Evolutionary conservation across 345 rosid species (phyloP), one percentile per base, ranked within the genome.

Genomic region (Lepidium sativum): DNA sequence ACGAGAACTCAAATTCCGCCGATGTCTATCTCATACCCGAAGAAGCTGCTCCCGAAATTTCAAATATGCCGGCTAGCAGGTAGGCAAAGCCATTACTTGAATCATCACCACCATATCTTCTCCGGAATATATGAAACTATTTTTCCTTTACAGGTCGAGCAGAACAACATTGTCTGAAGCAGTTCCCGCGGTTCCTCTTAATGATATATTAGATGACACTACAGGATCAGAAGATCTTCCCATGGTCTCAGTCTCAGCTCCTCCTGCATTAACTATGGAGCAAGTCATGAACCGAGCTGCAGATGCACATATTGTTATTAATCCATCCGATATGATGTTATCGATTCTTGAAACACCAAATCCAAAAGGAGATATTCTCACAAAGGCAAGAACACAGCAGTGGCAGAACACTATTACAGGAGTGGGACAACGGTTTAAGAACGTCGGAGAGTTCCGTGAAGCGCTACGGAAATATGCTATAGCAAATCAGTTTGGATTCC

Each of bases 371-470:
- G 78, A 65, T 54, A 91, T 84, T 71, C 84, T 82, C 76, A 80
- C 83, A 68, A 83, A 77, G 45, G 87, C 86, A 62, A 83, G 80
- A 72, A 90, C 91, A 13, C 89, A 83, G 73, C 94, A 83, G 61
- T 92, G 98, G 97, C 97, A 92, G 80, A 80, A 83, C 80, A 82
- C 89, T 23, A 89, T 89, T 51, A 89, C 96, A 23, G 97, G 96
- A 13, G 96, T 89, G 29, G 97, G 96, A 45, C 98, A 92, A 73
- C 77, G 98, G 67, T 89, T 92, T 66, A 80, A 78, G 69, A 79
- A 87, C 14, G 95, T 92, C 14, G 78, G 78, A 10, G 97, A 92
- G 75, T 92, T 92, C 58, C 95, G 98, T 6, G 97, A 92, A 78
- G 61, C 88, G 1, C 25, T 92, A 72, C 81, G 94, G 18, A 92